Evolutionary conservation across 106 monocot species (phyloP).

Genomic region (Narthecium ossifragum): DNA sequence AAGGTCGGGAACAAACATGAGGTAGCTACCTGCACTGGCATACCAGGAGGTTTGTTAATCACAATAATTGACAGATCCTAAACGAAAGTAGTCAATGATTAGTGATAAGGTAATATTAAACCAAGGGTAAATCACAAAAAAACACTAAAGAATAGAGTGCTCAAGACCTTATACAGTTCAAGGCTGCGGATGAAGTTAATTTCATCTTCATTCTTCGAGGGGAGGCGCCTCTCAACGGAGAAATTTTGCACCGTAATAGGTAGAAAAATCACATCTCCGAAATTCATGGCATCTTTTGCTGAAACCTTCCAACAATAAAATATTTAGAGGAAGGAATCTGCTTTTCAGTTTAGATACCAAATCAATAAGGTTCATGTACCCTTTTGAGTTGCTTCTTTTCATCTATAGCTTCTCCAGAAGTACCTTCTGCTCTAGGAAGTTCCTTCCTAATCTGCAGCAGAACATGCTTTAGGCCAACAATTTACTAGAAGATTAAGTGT

Average conservation of each 20-base stretch:
- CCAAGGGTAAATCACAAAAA: not conserved
- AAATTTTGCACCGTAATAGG: slow-evolving; percentile 44
- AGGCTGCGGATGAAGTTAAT: slow-evolving; percentile 52
- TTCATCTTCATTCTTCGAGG: slow-evolving; percentile 30
- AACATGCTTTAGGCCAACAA: too few relatives aligned
- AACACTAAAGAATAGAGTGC: not conserved
- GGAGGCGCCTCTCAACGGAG: slow-evolving; percentile 14
- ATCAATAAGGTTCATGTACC: slow-evolving; percentile 24
- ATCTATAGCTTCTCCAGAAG: slow-evolving; percentile 4
- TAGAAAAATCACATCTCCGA: slow-evolving; percentile 71
- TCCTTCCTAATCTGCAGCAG: slow-evolving; percentile 46
- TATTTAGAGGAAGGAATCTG: not conserved
- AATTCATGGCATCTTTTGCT: slow-evolving; percentile 56
- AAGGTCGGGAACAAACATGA: too few relatives aligned
- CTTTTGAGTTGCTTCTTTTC: slow-evolving; percentile 29
- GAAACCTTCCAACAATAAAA: slow-evolving; percentile 49
- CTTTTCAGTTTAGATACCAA: not conserved
- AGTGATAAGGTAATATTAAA: not conserved
- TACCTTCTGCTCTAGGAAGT: not conserved
- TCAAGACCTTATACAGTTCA: slow-evolving; percentile 69
- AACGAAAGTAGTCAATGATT: slow-evolving; percentile 4
- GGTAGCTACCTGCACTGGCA: slow-evolving; percentile 73
- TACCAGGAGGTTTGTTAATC: slow-evolving; percentile 79
- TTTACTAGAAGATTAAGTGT: too few relatives aligned
- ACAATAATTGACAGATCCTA: slow-evolving; percentile 77